Percentiles rank a stretch among this genome's conserved stretches.
These are phyloP conservation scores for Paxillus involutus DNA, from an alignment of 768 basidiomycete genomes.

Conservation along the genomic window DNA sequence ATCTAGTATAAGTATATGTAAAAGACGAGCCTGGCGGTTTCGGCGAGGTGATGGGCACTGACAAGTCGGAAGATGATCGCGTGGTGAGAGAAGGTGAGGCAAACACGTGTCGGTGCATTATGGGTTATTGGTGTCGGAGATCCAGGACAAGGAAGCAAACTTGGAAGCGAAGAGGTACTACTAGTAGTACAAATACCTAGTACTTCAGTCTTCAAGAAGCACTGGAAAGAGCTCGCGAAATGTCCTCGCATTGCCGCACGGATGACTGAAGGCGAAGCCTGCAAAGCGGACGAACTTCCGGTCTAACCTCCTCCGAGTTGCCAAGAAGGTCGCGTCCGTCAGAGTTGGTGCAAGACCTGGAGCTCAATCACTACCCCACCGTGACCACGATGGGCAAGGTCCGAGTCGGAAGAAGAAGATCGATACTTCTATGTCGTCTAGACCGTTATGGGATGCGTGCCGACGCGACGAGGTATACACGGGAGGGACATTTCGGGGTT, in stretches of 20 bases:
- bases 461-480: constrained; percentile 83
- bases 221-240: constrained; percentile 77
- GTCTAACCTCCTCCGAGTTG: constrained; percentile 75
- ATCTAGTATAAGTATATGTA: constrained; percentile 32
- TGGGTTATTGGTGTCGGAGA: constrained; percentile 74
- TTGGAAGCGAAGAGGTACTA: constrained; percentile 71
- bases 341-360: constrained; percentile 93
- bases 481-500: constrained; percentile 95
- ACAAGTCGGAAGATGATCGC: constrained; percentile 36
- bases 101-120: constrained; percentile 35
- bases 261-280: constrained; percentile 76
- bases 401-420: constrained; percentile 94
- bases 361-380: too few species aligned
- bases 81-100: constrained; percentile 28
- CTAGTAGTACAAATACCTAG: too few species aligned
- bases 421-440: constrained; percentile 92
- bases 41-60: constrained; percentile 36
- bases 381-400: constrained; percentile 97
- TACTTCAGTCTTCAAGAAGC: constrained; percentile 75
- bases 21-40: constrained; percentile 33
- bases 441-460: constrained; percentile 87
- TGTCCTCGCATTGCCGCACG: constrained; percentile 82
- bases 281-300: constrained; percentile 84
- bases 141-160: constrained; percentile 79
- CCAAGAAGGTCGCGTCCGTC: constrained; percentile 79